Evolutionary conservation across 2,329 filamentous ascomycete species (phyloP).

Genomic region (Epichloe sibirici): DNA sequence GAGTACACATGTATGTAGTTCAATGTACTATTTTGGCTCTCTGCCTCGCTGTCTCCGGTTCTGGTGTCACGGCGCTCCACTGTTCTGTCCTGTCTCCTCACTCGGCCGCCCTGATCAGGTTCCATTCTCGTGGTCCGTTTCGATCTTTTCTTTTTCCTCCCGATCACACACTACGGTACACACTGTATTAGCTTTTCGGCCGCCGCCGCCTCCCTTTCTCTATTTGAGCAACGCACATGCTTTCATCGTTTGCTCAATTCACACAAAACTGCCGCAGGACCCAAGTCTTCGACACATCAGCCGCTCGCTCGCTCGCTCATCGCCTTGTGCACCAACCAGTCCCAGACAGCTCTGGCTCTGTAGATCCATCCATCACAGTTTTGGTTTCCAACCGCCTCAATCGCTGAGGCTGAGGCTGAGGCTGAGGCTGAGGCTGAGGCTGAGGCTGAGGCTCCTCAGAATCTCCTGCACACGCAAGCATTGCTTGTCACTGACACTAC

Average conservation of each 20-base stretch:
- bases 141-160: neutral
- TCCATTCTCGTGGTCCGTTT: neutral
- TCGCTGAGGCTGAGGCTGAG: neutral
- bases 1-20: no score
- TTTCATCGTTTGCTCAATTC: neutral
- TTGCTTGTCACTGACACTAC: neutral
- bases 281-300: neutral
- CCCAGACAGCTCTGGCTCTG: neutral
- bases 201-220: no score
- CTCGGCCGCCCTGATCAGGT: neutral
- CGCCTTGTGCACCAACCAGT: neutral
- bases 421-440: no score
- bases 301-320: neutral
- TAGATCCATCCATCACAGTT: neutral
- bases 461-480: no score
- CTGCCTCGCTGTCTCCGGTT: slow-evolving; percentile 3
- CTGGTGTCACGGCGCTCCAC: neutral
- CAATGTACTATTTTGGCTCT: neutral
- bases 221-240: no score
- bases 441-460: no score
- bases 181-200: neutral
- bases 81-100: neutral
- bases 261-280: neutral
- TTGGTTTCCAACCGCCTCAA: neutral
- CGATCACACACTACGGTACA: neutral